These are phyloP conservation scores for Metarhizium rileyi DNA, from an alignment of 2,329 filamentous ascomycete species.

Conservation along the genomic window DNA sequence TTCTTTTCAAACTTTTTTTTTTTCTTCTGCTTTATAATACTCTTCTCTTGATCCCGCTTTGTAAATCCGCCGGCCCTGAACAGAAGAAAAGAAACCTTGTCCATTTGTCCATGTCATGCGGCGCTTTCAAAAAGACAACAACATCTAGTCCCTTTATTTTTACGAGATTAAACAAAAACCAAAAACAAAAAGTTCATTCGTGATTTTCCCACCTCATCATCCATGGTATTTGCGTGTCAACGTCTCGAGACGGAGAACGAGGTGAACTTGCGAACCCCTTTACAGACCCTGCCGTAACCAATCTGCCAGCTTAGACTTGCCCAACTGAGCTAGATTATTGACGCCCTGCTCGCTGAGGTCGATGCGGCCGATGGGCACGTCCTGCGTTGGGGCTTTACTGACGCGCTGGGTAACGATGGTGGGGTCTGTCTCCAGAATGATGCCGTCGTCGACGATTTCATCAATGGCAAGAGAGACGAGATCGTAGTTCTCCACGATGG, in stretches of 20 bases:
- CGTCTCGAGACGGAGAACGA: neutral
- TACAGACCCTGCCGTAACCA: constrained; percentile 77
- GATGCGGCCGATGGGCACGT: constrained; percentile 86
- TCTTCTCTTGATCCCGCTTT: constrained; percentile 3
- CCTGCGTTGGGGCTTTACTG: constrained; percentile 82
- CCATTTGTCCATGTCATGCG: constrained; percentile 15
- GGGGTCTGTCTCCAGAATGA: constrained; percentile 94
- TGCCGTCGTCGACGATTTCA: constrained; percentile 90
- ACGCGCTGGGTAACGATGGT: constrained; percentile 88
- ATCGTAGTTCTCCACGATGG: constrained; percentile 98
- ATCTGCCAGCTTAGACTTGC: constrained; percentile 83
- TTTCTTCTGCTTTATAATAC: constrained; percentile 9
- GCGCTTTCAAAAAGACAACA: constrained; percentile 10
- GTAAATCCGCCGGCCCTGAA: neutral
- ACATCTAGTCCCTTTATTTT: neutral
- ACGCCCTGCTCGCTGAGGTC: constrained; percentile 93
- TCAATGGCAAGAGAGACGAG: constrained; percentile 88
- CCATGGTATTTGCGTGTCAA: neutral
- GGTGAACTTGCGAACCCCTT: constrained; percentile 10
- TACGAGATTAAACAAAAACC: neutral
- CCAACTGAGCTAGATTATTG: constrained; percentile 87
- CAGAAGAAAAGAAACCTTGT: neutral
- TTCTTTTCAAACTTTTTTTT: constrained; percentile 11
- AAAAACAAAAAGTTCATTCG: constrained; percentile 4
- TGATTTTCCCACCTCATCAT: neutral